Evolutionary conservation across 768 basidiomycete genomes (phyloP).

Genomic region (Sistotremastrum suecicum): DNA sequence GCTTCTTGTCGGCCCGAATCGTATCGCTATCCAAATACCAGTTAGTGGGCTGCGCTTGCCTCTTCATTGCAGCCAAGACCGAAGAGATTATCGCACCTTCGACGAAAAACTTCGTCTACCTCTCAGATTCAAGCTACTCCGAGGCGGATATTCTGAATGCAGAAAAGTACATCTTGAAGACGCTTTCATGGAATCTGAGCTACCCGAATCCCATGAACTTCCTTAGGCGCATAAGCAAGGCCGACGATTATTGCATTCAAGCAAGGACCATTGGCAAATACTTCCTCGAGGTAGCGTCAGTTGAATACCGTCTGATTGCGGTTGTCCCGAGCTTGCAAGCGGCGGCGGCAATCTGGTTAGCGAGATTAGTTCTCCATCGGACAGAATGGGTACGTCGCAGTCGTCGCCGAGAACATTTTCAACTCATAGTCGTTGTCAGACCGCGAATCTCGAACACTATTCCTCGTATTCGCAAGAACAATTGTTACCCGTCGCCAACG

Average conservation of each 20-base stretch:
- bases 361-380: slow-evolving; percentile 61
- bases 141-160: slow-evolving; percentile 77
- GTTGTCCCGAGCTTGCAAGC: slow-evolving; percentile 68
- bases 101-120: slow-evolving; percentile 63
- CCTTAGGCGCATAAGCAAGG: slow-evolving; percentile 81
- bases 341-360: slow-evolving; percentile 79
- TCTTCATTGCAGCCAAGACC: slow-evolving; percentile 83
- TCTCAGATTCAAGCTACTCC: slow-evolving; percentile 65
- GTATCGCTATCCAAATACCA: slow-evolving; percentile 79
- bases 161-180: slow-evolving; percentile 77
- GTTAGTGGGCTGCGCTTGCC: slow-evolving; percentile 75
- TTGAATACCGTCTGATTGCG: slow-evolving; percentile 68
- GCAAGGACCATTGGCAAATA: slow-evolving; percentile 84
- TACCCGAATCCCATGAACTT: slow-evolving; percentile 86
- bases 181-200: slow-evolving; percentile 73
- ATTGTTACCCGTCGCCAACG: slow-evolving; percentile 64
- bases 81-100: slow-evolving; percentile 88
- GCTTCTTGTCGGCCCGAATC: slow-evolving; percentile 51
- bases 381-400: slow-evolving; percentile 69
- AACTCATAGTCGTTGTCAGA: slow-evolving; percentile 28
- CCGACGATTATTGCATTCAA: slow-evolving; percentile 79
- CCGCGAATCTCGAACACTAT: slow-evolving; percentile 76
- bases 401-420: not conserved
- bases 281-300: slow-evolving; percentile 69
- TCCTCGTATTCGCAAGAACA: slow-evolving; percentile 72